phyloP scores from a whole-genome alignment of 2,329 filamentous ascomycete genomes.

The Chaetomiaceae sp. region DNA sequence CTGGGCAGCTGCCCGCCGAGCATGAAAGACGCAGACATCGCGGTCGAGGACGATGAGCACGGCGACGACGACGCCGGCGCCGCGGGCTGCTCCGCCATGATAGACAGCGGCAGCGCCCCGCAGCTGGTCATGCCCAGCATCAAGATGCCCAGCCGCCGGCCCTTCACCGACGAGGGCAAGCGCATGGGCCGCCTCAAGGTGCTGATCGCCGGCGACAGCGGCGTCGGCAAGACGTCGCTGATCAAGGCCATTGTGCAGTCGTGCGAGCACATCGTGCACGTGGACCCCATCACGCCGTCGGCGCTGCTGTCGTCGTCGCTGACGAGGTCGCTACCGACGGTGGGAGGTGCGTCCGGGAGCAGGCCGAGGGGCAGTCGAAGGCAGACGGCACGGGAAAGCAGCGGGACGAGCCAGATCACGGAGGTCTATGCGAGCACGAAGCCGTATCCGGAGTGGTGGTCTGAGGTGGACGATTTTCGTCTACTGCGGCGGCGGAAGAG shows the following conservation, averaged over 20 bases:
- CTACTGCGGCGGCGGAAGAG: slow-evolving; percentile 60
- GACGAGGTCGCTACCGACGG: slow-evolving; percentile 15
- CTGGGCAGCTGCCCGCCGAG: slow-evolving; percentile 32
- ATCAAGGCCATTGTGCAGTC: slow-evolving; percentile 81
- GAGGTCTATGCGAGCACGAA: slow-evolving; percentile 76
- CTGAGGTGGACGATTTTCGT: slow-evolving; percentile 61
- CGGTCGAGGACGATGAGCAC: slow-evolving; percentile 38
- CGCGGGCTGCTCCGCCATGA: slow-evolving; percentile 22
- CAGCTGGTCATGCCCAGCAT: slow-evolving; percentile 99
- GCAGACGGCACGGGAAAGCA: slow-evolving; percentile 1
- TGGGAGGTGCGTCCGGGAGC: slow-evolving; percentile 8
- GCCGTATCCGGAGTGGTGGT: slow-evolving; percentile 86
- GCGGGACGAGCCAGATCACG: slow-evolving; percentile 37
- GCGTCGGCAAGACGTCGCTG: slow-evolving; percentile 81
- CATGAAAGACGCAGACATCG: slow-evolving; percentile 31
- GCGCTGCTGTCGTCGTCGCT: slow-evolving; percentile 12
- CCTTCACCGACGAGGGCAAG: slow-evolving; percentile 84
- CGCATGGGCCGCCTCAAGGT: slow-evolving; percentile 80
- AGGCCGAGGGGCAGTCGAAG: slow-evolving; percentile 6
- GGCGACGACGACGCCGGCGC: slow-evolving; percentile 17
- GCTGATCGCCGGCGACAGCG: slow-evolving; percentile 73
- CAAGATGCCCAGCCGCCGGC: slow-evolving; percentile 78
- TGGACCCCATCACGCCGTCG: slow-evolving; percentile 57
- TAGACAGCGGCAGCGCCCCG: slow-evolving; percentile 49
- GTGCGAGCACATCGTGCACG: slow-evolving; percentile 89